Conservation (phyloP, 2,329 filamentous ascomycete species). For the Plectosphaerella cucumerina region DNA sequence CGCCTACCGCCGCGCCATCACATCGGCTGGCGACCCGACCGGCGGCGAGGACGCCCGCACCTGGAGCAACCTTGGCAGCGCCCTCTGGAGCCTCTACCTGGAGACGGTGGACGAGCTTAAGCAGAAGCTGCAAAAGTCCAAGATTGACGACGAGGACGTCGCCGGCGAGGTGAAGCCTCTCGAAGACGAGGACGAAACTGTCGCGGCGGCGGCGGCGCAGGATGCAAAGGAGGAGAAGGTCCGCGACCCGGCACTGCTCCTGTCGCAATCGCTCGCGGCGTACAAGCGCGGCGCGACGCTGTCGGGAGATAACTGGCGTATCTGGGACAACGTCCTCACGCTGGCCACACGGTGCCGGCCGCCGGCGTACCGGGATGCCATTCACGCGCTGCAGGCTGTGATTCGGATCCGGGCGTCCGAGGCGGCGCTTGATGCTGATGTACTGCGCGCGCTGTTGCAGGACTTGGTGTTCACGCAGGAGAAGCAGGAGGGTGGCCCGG, state of each 20-base stretch:
- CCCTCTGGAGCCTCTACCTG: slow-evolving; percentile 67
- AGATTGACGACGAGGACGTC: slow-evolving; percentile 10
- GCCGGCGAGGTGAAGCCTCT: slow-evolving; percentile 20
- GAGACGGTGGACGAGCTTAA: slow-evolving; percentile 39
- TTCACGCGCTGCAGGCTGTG: slow-evolving; percentile 70
- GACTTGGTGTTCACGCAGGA: slow-evolving; percentile 54
- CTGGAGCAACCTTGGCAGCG: slow-evolving; percentile 91
- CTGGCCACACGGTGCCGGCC: slow-evolving; percentile 75
- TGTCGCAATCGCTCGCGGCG: slow-evolving; percentile 73
- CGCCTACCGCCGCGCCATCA: slow-evolving; percentile 78
- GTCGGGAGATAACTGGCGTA: slow-evolving; percentile 82
- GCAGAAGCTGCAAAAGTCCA: slow-evolving; percentile 13
- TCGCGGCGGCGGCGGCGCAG: slow-evolving; percentile 5
- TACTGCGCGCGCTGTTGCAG: slow-evolving; percentile 68
- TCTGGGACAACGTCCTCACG: slow-evolving; percentile 95
- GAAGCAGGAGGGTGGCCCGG: slow-evolving; percentile 25
- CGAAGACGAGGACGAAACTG: slow-evolving; percentile 6
- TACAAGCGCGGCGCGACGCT: slow-evolving; percentile 83
- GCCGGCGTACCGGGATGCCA: slow-evolving; percentile 68
- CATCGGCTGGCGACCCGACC: slow-evolving; percentile 50
- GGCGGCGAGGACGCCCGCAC: slow-evolving; percentile 88
- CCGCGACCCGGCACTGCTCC: slow-evolving; percentile 54
- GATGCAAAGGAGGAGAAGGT: slow-evolving; percentile 13
- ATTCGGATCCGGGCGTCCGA: slow-evolving; percentile 77
- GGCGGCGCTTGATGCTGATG: slow-evolving; percentile 68